Evolutionary conservation across 106 monocot genomes (phyloP).

Genomic region (Dendrobium huoshanense): DNA sequence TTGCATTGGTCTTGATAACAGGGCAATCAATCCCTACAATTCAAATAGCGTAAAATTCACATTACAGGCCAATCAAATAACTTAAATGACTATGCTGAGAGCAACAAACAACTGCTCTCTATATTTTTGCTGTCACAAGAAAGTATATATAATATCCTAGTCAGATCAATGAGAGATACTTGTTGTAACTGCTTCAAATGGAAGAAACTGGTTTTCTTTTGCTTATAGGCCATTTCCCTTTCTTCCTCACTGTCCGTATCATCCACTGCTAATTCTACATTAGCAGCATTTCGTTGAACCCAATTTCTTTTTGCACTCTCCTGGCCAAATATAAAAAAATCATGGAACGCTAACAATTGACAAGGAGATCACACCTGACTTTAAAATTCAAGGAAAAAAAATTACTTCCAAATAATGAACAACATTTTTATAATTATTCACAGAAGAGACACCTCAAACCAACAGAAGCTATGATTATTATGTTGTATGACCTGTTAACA

Average conservation of each 20-base stretch:
- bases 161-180: conserved; percentile 11
- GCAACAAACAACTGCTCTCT: conserved; percentile 2
- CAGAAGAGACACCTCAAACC: neutral
- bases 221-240: conserved; percentile 9
- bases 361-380: neutral
- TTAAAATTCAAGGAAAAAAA: neutral
- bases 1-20: conserved; percentile 50
- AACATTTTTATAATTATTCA: neutral
- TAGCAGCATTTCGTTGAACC: conserved; percentile 23
- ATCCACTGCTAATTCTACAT: conserved; percentile 15
- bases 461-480: neutral
- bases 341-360: neutral
- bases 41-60: conserved; percentile 5
- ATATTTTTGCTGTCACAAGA: neutral
- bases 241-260: conserved; percentile 22
- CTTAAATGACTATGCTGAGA: neutral
- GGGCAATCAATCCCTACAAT: conserved; percentile 56
- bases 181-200: conserved; percentile 19
- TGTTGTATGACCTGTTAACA: too few species aligned
- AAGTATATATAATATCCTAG: neutral
- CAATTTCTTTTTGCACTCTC: conserved; percentile 11
- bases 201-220: conserved; percentile 8
- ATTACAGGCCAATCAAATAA: neutral
- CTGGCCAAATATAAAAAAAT: conserved; percentile 8
- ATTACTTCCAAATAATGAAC: neutral